These are phyloP conservation scores for Wickerhamiella sorbophila DNA, from an alignment of 805 yeast species.

Conservation along the genomic window DNA sequence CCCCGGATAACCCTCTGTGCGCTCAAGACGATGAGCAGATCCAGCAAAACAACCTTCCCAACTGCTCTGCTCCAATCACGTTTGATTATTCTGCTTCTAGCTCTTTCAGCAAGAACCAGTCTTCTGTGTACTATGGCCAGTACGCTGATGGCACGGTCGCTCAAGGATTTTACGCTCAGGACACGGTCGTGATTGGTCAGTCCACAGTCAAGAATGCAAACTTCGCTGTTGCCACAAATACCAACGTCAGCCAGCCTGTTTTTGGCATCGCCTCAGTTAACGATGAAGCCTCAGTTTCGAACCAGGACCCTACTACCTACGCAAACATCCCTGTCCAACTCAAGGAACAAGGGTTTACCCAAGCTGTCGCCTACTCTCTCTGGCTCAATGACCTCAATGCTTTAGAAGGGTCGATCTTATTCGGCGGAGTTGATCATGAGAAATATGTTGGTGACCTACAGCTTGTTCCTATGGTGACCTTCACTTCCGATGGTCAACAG, in stretches of 20 bases:
- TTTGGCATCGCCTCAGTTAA: neutral
- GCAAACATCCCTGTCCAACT: conserved; percentile 50
- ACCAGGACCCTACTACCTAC: conserved; percentile 25
- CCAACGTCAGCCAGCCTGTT: neutral
- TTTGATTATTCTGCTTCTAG: conserved; percentile 18
- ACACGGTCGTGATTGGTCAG: conserved; percentile 40
- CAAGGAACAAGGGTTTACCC: conserved; percentile 33
- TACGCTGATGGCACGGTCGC: conserved; percentile 37
- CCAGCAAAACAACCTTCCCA: conserved; percentile 5
- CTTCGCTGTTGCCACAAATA: conserved; percentile 1
- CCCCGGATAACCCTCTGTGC: conserved; percentile 33
- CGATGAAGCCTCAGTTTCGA: neutral
- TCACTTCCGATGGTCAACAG: neutral
- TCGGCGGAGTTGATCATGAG: conserved; percentile 33
- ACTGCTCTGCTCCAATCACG: conserved; percentile 17
- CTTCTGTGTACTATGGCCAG: conserved; percentile 16
- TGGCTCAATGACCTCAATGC: conserved; percentile 28
- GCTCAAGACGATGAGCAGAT: conserved; percentile 6
- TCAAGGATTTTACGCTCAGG: conserved; percentile 47
- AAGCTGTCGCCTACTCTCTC: conserved; percentile 33
- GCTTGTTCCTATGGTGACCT: conserved; percentile 22
- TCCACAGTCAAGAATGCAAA: conserved; percentile 28
- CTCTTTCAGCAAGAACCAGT: conserved; percentile 11
- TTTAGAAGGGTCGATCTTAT: conserved; percentile 27
- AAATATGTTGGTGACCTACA: conserved; percentile 29